Conservation (phyloP, 2,329 filamentous ascomycete genomes). For the Aspergillus sojae region DNA sequence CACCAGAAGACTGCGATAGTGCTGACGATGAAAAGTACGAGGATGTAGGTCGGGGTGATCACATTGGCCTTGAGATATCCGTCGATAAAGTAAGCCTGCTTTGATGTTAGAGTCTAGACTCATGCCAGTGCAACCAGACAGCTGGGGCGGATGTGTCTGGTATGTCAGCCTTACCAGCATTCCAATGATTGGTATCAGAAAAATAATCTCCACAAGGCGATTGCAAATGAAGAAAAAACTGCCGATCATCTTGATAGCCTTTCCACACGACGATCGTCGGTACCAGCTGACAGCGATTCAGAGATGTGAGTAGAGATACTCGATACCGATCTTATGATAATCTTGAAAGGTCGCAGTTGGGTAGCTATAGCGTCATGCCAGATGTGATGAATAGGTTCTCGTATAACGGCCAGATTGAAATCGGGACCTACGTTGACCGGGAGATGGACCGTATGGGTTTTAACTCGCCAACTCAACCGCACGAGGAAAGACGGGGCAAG, state of each 20-base stretch:
- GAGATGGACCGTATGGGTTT: neutral
- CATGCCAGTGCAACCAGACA: neutral
- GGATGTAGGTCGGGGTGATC: conserved; percentile 62
- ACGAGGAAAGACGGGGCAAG: conserved; percentile 4
- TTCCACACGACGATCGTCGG: conserved; percentile 3
- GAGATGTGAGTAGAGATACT: conserved; percentile 2
- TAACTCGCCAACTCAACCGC: conserved; percentile 2
- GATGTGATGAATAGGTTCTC: neutral
- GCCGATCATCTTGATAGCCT: conserved; percentile 47
- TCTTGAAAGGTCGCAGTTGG: neutral
- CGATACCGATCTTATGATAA: too few species aligned
- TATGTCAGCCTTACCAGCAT: conserved; percentile 53
- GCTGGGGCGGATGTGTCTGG: neutral
- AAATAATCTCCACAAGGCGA: conserved; percentile 63
- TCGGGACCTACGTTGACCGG: neutral
- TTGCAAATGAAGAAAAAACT: conserved; percentile 65
- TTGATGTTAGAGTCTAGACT: conserved; percentile 4
- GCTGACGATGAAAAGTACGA: conserved; percentile 67
- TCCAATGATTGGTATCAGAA: conserved; percentile 64
- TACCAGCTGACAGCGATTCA: neutral
- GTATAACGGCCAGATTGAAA: neutral
- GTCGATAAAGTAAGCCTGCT: conserved; percentile 62
- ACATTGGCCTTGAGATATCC: conserved; percentile 59
- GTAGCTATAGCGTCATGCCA: conserved; percentile 7
- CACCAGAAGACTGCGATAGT: conserved; percentile 64